Evolutionary conservation across 306 rosid species (phyloP).

Genomic region (Trifolium pratense): DNA sequence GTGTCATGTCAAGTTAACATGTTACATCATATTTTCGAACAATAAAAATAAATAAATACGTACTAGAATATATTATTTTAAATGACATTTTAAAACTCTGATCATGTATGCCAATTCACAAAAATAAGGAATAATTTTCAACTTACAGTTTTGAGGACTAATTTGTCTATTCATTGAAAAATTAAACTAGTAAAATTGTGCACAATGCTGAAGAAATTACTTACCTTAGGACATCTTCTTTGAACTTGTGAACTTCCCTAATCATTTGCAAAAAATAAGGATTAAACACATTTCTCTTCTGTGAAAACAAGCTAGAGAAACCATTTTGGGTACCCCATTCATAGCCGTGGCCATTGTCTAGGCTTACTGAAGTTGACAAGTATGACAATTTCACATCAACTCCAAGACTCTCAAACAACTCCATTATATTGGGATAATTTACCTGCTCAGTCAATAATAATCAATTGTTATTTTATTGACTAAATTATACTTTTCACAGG

Average conservation of each 20-base stretch:
- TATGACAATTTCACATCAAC: constrained; percentile 80
- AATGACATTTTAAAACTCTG: no score
- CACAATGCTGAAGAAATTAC: constrained; percentile 15
- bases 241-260: constrained; percentile 69
- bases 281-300: constrained; percentile 66
- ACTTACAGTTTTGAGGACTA: no score
- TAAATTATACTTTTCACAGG: no score
- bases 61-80: no score
- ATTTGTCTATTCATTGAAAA: no score
- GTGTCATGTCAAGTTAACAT: no score
- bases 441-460: constrained; percentile 56
- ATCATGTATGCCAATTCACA: no score
- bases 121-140: no score
- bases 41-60: no score
- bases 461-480: no score
- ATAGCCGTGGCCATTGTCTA: constrained; percentile 69
- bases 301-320: constrained; percentile 77
- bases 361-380: constrained; percentile 79
- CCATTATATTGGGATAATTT: constrained; percentile 90
- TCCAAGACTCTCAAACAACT: constrained; percentile 75
- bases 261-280: constrained; percentile 82
- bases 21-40: no score
- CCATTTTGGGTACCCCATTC: constrained; percentile 93
- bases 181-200: background rate
- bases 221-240: constrained; percentile 68